Evolutionary conservation across 805 yeast species (phyloP), one percentile per base, ranked within the genome.

Genomic region (Crinitomyces ghanaensis): DNA sequence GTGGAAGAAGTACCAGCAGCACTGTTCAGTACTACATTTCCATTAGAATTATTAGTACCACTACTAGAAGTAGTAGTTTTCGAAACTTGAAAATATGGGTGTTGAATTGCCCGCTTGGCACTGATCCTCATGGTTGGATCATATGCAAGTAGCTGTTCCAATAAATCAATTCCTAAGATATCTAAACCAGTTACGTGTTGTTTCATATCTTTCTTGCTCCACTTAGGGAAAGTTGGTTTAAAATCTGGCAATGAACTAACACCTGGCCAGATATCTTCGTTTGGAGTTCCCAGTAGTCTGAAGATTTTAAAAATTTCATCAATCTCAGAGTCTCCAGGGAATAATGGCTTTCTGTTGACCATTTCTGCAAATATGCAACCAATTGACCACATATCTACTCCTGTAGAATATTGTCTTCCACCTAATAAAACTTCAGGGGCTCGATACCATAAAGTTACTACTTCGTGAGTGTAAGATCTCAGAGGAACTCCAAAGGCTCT

Each of bases 371-470:
- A 81, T 30, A 91, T 91, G 54, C 96, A 86, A 11, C 98, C 98
- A 40, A 88, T 81, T 7, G 95, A 83, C 98, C 98, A 91, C 80
- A 91, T 85, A 56, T 91, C 98, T 33, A 91, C 95, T 13, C 97
- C 96, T 0, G 97, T 91, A 22, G 95, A 83, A 57, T 91, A 91
- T 51, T 91, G 96, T 46, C 93, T 82, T 3, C 96, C 95, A 9
- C 98, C 98, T 43, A 91, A 70, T 40, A 91, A 63, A 36, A 91
- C 83, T 59, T 91, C 98, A 3, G 98, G 98, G 1, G 96, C 84
- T 45, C 98, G 68, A 57, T 91, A 91, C 98, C 98, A 91, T 46
- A 91, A 63, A 0, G 98, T 91, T 31, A 91, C 98, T 30, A 91
- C 97, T 57, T 91, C 98, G 59, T 91, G 96, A 8, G 98, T 88